Percentiles rank a stretch among this genome's conserved stretches.
Evolutionary conservation across 495 filamentous ascomycete genomes (phyloP).

Genomic region (Aspergillus mulundensis): DNA sequence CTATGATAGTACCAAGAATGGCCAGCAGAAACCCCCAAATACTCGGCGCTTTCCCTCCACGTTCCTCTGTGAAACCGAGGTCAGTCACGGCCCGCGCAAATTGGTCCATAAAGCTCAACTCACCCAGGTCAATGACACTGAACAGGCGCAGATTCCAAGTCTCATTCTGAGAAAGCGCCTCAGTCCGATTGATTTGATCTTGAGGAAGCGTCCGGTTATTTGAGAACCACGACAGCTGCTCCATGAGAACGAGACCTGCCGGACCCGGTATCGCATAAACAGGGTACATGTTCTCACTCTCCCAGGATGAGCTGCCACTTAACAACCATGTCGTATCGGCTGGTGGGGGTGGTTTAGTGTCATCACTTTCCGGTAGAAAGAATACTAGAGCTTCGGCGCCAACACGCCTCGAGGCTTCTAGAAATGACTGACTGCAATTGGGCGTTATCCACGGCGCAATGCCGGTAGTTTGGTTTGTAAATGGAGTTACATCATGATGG

Average conservation of each 20-base stretch:
- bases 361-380: slow-evolving; percentile 57
- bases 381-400: slow-evolving; percentile 67
- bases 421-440: slow-evolving; percentile 64
- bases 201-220: slow-evolving; percentile 55
- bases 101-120: slow-evolving; percentile 15
- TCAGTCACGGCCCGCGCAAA: background rate
- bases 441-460: slow-evolving; percentile 83
- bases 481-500: slow-evolving; percentile 57
- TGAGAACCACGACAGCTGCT: slow-evolving; percentile 70
- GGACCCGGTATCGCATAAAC: slow-evolving; percentile 77
- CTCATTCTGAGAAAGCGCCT: slow-evolving; percentile 40
- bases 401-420: slow-evolving; percentile 56
- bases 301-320: slow-evolving; percentile 61
- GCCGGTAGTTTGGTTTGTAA: slow-evolving; percentile 58
- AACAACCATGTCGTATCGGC: slow-evolving; percentile 62
- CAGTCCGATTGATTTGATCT: slow-evolving; percentile 42
- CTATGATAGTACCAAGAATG: slow-evolving; percentile 68
- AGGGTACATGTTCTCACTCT: slow-evolving; percentile 59
- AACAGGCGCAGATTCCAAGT: slow-evolving; percentile 54
- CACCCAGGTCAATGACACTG: slow-evolving; percentile 56
- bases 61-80: slow-evolving; percentile 11
- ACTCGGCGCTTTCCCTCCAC: slow-evolving; percentile 45
- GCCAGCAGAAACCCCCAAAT: slow-evolving; percentile 83
- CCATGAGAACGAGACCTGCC: slow-evolving; percentile 63
- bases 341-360: slow-evolving; percentile 56